Conservation (phyloP, 306 rosid genomes). For the Fragaria ananassa region DNA sequence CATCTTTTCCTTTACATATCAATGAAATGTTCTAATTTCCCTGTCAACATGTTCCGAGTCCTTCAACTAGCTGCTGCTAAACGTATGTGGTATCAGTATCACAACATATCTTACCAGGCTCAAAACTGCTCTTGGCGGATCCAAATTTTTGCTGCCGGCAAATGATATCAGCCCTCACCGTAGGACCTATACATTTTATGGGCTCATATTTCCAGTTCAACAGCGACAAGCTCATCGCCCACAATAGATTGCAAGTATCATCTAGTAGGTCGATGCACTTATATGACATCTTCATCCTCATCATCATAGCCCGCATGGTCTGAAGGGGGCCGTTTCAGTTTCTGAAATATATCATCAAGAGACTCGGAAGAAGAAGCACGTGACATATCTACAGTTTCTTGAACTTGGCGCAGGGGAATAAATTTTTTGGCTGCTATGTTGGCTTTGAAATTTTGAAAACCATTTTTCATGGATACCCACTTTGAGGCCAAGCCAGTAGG, state of each 20-base stretch:
- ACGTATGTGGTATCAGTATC: slow-evolving; percentile 22
- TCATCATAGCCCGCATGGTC: slow-evolving; percentile 38
- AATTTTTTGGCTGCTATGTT: slow-evolving; percentile 60
- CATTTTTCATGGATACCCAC: slow-evolving; percentile 77
- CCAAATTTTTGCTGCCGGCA: slow-evolving; percentile 11
- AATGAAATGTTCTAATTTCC: slow-evolving; percentile 11
- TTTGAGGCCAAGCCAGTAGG: slow-evolving; percentile 60
- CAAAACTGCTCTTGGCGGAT: slow-evolving; percentile 7
- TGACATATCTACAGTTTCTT: slow-evolving; percentile 41
- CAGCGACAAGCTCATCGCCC: slow-evolving; percentile 8
- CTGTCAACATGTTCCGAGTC: slow-evolving; percentile 9
- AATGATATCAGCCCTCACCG: slow-evolving; percentile 24
- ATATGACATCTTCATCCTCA: slow-evolving; percentile 38
- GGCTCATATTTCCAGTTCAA: slow-evolving; percentile 20
- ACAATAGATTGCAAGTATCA: slow-evolving; percentile 27
- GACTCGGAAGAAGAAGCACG: slow-evolving; percentile 70
- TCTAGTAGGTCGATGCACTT: slow-evolving; percentile 37
- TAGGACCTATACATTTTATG: slow-evolving; percentile 48
- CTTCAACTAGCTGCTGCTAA: slow-evolving; percentile 23
- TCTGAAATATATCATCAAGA: slow-evolving; percentile 91
- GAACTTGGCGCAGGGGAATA: slow-evolving; percentile 58
- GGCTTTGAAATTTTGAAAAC: slow-evolving; percentile 72
- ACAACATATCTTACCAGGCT: slow-evolving; percentile 19
- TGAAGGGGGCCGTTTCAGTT: slow-evolving; percentile 66
- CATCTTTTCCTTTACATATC: not conserved